Evolutionary conservation across 106 monocot genomes (phyloP).

Genomic region (Dioscorea dumetorum): DNA sequence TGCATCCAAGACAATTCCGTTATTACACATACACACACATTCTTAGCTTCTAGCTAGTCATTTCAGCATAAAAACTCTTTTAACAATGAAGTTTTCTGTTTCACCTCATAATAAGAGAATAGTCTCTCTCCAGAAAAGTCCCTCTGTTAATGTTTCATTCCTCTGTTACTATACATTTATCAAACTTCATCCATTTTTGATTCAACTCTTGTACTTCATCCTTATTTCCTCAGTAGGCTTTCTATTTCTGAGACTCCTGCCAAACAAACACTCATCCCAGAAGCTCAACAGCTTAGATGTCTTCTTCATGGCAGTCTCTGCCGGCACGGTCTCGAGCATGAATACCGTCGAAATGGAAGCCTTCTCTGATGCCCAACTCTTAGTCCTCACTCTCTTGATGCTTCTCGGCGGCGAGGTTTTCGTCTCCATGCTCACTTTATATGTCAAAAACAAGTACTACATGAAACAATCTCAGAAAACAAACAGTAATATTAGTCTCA

Average conservation of each 20-base stretch:
- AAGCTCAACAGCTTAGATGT: constrained; percentile 27
- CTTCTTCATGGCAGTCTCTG: constrained; percentile 46
- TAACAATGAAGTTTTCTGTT: no score
- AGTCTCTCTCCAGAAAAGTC: no score
- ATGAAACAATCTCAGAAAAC: neutral
- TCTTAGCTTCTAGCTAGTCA: no score
- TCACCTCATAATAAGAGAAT: no score
- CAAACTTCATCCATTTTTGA: constrained; percentile 16
- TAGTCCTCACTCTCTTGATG: constrained; percentile 42
- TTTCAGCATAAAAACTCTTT: no score
- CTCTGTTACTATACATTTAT: neutral
- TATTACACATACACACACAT: no score
- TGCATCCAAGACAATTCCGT: no score
- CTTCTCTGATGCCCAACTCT: constrained; percentile 41
- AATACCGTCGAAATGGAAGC: constrained; percentile 41
- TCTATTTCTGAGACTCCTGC: constrained; percentile 20
- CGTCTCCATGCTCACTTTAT: constrained; percentile 41
- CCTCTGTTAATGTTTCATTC: no score
- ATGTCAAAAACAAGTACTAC: constrained; percentile 7
- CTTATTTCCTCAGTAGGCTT: constrained; percentile 32
- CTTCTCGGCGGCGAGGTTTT: constrained; percentile 52
- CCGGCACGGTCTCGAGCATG: constrained; percentile 55
- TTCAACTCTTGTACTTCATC: constrained; percentile 34
- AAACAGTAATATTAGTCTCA: neutral
- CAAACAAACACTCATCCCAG: neutral